Conservation (phyloP, 805 yeast genomes). For the Metschnikowia chrysomelidarum region DNA sequence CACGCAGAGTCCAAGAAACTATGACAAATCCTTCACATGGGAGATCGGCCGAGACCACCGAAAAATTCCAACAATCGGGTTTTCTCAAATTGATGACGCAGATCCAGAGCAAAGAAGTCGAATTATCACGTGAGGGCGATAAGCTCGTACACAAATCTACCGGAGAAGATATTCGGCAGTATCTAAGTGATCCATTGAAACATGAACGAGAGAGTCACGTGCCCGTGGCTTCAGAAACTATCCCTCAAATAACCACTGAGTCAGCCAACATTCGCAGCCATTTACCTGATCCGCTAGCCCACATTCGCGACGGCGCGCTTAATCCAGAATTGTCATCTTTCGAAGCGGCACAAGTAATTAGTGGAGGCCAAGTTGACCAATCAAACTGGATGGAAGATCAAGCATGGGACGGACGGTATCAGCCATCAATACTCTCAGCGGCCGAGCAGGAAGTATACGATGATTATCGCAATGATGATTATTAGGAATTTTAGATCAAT, state of each 20-base stretch:
- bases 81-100: constrained; percentile 41
- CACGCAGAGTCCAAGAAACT: constrained; percentile 33
- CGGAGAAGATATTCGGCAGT: constrained; percentile 36
- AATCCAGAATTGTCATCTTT: constrained; percentile 30
- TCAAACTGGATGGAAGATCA: constrained; percentile 38
- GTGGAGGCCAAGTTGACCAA: constrained; percentile 39
- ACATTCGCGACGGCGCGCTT: constrained; percentile 39
- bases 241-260: constrained; percentile 17
- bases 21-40: too few species aligned
- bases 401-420: constrained; percentile 17
- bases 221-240: background rate
- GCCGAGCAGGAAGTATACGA: constrained; percentile 40
- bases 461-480: constrained; percentile 43
- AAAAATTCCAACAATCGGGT: constrained; percentile 34
- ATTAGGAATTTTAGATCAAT: constrained; percentile 1
- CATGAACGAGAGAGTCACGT: constrained; percentile 7
- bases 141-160: constrained; percentile 32
- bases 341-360: constrained; percentile 39
- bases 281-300: constrained; percentile 45
- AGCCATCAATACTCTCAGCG: constrained; percentile 23
- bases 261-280: constrained; percentile 22
- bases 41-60: constrained; percentile 26
- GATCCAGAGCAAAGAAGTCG: constrained; percentile 37
- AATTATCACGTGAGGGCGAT: constrained; percentile 34
- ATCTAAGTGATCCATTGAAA: constrained; percentile 21